Conservation (phyloP, 495 filamentous ascomycete species). For the Venustampulla echinocandica region DNA sequence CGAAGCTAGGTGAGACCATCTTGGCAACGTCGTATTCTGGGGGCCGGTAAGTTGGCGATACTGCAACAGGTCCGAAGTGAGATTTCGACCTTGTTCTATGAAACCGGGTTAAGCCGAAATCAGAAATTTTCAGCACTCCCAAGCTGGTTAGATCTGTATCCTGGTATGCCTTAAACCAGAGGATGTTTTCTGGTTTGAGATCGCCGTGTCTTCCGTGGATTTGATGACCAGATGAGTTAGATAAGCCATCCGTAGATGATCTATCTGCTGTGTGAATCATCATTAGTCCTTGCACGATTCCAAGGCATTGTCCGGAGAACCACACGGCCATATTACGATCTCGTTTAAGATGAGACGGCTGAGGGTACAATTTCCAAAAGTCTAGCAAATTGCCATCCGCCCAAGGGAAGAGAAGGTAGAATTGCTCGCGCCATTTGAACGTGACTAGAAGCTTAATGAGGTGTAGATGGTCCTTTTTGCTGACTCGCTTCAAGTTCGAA, state of each 20-base stretch:
- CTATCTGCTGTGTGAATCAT: conserved; percentile 13
- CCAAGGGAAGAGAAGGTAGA: conserved; percentile 23
- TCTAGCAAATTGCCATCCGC: conserved; percentile 18
- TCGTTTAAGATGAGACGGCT: conserved; percentile 2
- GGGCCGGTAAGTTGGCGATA: conserved; percentile 15
- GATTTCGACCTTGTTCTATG: conserved; percentile 8
- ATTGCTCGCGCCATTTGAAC: conserved; percentile 13
- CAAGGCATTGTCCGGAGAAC: conserved; percentile 16
- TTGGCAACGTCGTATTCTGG: conserved; percentile 23
- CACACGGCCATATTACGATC: not conserved
- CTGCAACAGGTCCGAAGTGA: not conserved
- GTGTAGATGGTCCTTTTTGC: conserved; percentile 11
- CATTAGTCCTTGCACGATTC: conserved; percentile 11
- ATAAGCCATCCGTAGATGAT: not conserved
- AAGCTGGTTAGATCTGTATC: conserved; percentile 3
- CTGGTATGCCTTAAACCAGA: conserved; percentile 11
- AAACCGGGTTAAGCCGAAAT: conserved; percentile 12
- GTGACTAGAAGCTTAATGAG: conserved; percentile 21
- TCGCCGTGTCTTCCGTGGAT: conserved; percentile 20
- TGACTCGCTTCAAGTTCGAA: conserved; percentile 18
- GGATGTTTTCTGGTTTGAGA: conserved; percentile 20
- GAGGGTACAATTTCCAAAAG: conserved; percentile 16
- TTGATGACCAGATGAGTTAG: not conserved
- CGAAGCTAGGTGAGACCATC: conserved; percentile 19
- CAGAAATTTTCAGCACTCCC: conserved; percentile 10